phyloP scores from a whole-genome alignment of 306 rosid species.

The Cicer pinnatifidum region DNA sequence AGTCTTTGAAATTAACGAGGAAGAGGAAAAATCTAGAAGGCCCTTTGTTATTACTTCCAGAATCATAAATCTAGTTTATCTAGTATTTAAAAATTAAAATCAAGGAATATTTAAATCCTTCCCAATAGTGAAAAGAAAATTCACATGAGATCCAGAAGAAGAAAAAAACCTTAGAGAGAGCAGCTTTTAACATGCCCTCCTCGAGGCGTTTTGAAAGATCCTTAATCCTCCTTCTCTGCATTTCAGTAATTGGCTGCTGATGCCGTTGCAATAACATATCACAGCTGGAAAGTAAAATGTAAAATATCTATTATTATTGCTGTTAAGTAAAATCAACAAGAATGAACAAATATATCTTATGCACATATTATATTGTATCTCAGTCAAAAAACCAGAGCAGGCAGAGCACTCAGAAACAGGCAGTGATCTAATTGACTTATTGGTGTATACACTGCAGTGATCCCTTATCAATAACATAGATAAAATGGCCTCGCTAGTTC shows the following conservation, averaged over 20 bases:
- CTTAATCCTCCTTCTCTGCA: slow-evolving; percentile 49
- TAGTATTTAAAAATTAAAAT: slow-evolving; percentile 16
- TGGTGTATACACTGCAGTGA: slow-evolving; percentile 10
- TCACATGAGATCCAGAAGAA: not conserved
- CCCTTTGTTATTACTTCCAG: slow-evolving; percentile 29
- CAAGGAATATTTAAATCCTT: not conserved
- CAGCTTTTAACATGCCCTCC: slow-evolving; percentile 70
- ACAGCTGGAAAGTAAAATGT: slow-evolving; percentile 56
- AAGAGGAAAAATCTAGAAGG: not conserved
- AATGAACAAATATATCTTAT: not conserved
- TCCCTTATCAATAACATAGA: slow-evolving; percentile 25
- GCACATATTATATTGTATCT: not conserved
- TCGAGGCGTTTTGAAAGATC: slow-evolving; percentile 83
- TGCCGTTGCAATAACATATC: slow-evolving; percentile 55
- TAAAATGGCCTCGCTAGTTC: slow-evolving; percentile 1
- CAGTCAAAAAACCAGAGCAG: not conserved
- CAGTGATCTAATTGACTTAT: slow-evolving; percentile 4
- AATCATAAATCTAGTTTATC: slow-evolving; percentile 15
- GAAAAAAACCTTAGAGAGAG: slow-evolving; percentile 65
- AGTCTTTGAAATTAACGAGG: slow-evolving; percentile 3
- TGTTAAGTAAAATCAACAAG: not conserved
- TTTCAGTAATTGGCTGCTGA: slow-evolving; percentile 53
- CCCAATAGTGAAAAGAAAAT: slow-evolving; percentile 27
- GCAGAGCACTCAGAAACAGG: not conserved
- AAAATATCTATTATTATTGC: slow-evolving; percentile 27